A percentile compares a stretch with the other conserved stretches of the same genome.
These are phyloP conservation scores for Rhodamnia argentea DNA, from an alignment of 345 rosid species.

Conservation along the genomic window DNA sequence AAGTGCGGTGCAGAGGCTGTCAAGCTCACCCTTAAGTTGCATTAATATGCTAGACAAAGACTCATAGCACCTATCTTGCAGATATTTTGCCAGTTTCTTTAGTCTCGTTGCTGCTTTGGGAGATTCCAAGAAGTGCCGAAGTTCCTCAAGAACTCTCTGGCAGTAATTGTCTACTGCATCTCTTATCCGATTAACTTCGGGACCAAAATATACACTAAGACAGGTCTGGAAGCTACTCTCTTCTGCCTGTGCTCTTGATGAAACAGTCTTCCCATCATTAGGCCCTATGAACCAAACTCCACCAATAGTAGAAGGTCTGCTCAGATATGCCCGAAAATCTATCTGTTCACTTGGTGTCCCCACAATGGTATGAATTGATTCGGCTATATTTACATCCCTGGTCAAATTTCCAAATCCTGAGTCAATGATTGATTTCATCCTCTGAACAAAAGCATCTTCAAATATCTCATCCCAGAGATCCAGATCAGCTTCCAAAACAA, in stretches of 20 bases:
- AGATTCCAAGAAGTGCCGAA: constrained; percentile 82
- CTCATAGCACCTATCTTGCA: constrained; percentile 75
- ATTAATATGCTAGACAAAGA: constrained; percentile 57
- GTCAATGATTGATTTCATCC: constrained; percentile 72
- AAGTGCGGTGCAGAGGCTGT: constrained; percentile 40
- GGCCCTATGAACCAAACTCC: constrained; percentile 95
- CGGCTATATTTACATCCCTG: constrained; percentile 37
- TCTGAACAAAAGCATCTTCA: constrained; percentile 79
- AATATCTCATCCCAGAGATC: constrained; percentile 98
- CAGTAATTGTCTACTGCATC: constrained; percentile 79
- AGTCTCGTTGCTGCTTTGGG: constrained; percentile 77
- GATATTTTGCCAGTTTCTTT: constrained; percentile 63
- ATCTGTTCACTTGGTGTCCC: constrained; percentile 35
- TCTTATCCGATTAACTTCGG: constrained; percentile 74
- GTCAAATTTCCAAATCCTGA: constrained; percentile 59
- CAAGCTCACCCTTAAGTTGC: constrained; percentile 62
- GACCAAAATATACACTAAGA: constrained; percentile 81
- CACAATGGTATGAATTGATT: constrained; percentile 34
- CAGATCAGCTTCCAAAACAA: constrained; percentile 74
- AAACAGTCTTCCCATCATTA: constrained; percentile 45
- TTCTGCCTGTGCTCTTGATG: constrained; percentile 36
- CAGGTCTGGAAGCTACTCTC: constrained; percentile 70
- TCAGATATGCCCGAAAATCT: constrained; percentile 72
- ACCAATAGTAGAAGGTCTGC: constrained; percentile 76
- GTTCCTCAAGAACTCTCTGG: constrained; percentile 66